Conservation (phyloP, 257 asterid species). For the Solanum neorickii region DNA sequence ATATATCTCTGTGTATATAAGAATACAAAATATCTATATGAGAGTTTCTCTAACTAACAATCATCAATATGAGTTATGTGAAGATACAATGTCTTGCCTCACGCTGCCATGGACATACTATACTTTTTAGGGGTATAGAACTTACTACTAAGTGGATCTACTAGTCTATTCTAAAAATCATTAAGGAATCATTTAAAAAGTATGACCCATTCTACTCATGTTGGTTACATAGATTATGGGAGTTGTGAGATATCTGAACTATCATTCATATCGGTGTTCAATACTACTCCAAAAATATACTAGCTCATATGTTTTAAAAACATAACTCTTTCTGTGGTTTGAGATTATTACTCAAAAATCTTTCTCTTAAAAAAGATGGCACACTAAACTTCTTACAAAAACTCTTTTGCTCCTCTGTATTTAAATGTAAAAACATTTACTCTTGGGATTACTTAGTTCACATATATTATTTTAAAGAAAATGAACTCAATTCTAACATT, state of each 20-base stretch:
- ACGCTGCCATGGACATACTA: not conserved
- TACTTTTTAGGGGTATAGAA: not conserved
- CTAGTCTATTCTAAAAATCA: not conserved
- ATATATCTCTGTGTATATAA: too few species aligned
- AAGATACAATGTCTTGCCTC: not conserved
- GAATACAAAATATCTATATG: too few species aligned
- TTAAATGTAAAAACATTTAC: not conserved
- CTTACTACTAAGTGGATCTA: not conserved
- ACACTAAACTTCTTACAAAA: not conserved
- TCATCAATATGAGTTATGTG: not conserved
- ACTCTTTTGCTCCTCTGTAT: not conserved
- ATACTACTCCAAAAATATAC: not conserved
- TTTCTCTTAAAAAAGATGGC: not conserved
- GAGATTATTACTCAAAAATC: not conserved
- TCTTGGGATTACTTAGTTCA: not conserved
- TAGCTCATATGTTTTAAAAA: not conserved
- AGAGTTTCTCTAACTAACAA: not conserved
- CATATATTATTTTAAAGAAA: not conserved
- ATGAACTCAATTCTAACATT: not conserved
- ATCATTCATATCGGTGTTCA: not conserved
- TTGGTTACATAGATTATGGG: not conserved
- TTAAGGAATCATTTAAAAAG: not conserved
- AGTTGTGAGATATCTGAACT: not conserved
- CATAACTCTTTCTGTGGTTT: not conserved
- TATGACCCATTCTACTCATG: not conserved